Conservation (phyloP, 2,329 filamentous ascomycete species). For the Dactylellina parvicollis region DNA sequence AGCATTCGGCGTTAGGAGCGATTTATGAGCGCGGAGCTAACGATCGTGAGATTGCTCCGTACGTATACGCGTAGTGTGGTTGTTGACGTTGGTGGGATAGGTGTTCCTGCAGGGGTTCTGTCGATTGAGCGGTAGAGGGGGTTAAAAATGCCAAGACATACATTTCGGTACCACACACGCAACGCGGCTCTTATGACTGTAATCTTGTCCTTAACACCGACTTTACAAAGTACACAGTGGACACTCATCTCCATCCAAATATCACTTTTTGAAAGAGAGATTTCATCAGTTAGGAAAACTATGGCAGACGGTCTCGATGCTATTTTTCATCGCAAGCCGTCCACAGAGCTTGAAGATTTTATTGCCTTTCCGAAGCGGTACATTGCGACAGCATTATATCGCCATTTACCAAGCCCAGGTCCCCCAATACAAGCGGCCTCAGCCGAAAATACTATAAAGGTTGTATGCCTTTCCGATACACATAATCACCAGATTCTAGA, state of each 20-base stretch:
- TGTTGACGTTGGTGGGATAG: not conserved
- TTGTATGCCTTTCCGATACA: slow-evolving; percentile 92
- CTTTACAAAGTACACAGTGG: too few species aligned
- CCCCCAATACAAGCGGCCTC: not conserved
- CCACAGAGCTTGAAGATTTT: slow-evolving; percentile 19
- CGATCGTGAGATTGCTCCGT: slow-evolving; percentile 4
- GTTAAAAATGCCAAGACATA: slow-evolving; percentile 31
- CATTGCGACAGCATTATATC: slow-evolving; percentile 23
- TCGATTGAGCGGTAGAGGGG: slow-evolving; percentile 20
- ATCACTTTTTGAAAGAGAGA: not conserved
- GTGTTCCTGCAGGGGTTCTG: slow-evolving; percentile 19
- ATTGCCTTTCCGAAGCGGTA: slow-evolving; percentile 10
- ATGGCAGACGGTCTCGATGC: slow-evolving; percentile 36
- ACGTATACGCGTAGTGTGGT: slow-evolving; percentile 20
- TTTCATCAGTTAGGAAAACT: not conserved
- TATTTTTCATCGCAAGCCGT: slow-evolving; percentile 21
- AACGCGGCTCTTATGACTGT: slow-evolving; percentile 1
- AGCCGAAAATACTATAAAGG: slow-evolving; percentile 68
- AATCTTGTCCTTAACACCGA: too few species aligned
- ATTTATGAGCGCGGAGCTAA: not conserved
- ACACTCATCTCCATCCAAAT: not conserved
- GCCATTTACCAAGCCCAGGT: not conserved
- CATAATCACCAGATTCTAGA: slow-evolving; percentile 71
- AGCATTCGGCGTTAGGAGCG: slow-evolving; percentile 7
- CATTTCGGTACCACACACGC: slow-evolving; percentile 22